Conservation (phyloP, 2,329 filamentous ascomycete species). For the Macroventuria anomochaeta region DNA sequence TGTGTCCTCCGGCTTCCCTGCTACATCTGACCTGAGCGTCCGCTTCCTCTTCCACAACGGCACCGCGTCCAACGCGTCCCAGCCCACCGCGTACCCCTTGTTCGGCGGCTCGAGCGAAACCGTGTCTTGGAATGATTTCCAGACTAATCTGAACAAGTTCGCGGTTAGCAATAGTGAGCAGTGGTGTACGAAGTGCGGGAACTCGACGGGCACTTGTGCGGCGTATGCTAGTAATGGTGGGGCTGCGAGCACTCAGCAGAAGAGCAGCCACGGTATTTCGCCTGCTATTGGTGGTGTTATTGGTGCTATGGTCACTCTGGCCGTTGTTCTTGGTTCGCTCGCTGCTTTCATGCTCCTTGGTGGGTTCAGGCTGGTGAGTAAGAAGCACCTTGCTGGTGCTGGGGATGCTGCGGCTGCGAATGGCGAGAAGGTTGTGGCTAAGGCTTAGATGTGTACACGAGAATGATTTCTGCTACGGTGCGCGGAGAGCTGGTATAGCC, state of each 20-base stretch:
- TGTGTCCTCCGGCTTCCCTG: slow-evolving; percentile 50
- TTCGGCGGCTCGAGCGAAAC: slow-evolving; percentile 63
- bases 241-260: slow-evolving; percentile 9
- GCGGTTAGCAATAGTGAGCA: slow-evolving; percentile 67
- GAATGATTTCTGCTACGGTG: background rate
- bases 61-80: slow-evolving; percentile 55
- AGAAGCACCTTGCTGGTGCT: slow-evolving; percentile 51
- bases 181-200: slow-evolving; percentile 81
- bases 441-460: slow-evolving; percentile 26
- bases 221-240: slow-evolving; percentile 45
- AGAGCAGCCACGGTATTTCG: slow-evolving; percentile 58
- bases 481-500: background rate
- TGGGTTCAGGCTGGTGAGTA: slow-evolving; percentile 65
- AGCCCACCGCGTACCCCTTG: slow-evolving; percentile 63
- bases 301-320: slow-evolving; percentile 72
- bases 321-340: slow-evolving; percentile 63
- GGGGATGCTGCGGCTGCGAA: background rate
- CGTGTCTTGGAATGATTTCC: slow-evolving; percentile 74
- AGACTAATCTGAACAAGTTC: slow-evolving; percentile 67
- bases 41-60: slow-evolving; percentile 70
- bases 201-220: slow-evolving; percentile 71
- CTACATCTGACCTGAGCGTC: slow-evolving; percentile 60
- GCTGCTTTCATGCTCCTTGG: slow-evolving; percentile 62
- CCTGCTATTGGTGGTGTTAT: slow-evolving; percentile 81
- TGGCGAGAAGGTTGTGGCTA: slow-evolving; percentile 6